These are phyloP conservation scores for Schizophyllum amplum DNA, from an alignment of 1,284 basidiomycete species.

Conservation along the genomic window DNA sequence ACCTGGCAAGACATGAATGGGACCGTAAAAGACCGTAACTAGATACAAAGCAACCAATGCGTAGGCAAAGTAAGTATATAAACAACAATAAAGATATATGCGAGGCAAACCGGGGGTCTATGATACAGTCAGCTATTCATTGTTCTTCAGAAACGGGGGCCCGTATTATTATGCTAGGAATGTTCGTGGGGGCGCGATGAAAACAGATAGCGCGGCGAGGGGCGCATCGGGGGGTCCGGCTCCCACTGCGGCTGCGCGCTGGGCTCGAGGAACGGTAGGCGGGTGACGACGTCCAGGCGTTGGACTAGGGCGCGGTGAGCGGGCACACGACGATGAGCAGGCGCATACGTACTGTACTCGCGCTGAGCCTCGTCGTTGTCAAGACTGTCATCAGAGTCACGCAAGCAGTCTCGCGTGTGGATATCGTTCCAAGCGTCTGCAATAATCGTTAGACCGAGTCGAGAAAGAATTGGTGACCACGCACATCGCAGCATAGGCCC, in stretches of 20 bases:
- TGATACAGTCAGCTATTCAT: not conserved
- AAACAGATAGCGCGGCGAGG: not conserved
- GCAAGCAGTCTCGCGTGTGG: constrained; percentile 40
- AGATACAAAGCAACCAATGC: not conserved
- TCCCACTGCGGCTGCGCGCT: not conserved
- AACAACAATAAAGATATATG: not conserved
- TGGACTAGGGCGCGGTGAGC: constrained; percentile 27
- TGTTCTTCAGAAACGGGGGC: not conserved
- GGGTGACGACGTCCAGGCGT: constrained; percentile 50
- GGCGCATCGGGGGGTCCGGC: not conserved
- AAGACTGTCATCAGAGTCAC: constrained; percentile 48
- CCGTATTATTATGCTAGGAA: not conserved
- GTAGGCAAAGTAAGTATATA: not conserved
- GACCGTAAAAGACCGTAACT: not conserved
- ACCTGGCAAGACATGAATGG: not conserved
- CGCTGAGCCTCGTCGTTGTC: constrained; percentile 45
- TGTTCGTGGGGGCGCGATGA: not conserved
- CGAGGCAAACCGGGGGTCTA: not conserved
- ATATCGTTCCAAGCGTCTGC: constrained; percentile 53
- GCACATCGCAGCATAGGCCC: constrained; percentile 45
- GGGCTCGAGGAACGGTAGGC: constrained; percentile 20
- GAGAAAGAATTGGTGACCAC: constrained; percentile 14
- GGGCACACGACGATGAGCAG: constrained; percentile 1
- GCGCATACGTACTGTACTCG: constrained; percentile 41
- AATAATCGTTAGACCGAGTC: constrained; percentile 5